Evolutionary conservation across 352 stramenopile genomes (phyloP).

Genomic region (Phytophthora sp.): DNA sequence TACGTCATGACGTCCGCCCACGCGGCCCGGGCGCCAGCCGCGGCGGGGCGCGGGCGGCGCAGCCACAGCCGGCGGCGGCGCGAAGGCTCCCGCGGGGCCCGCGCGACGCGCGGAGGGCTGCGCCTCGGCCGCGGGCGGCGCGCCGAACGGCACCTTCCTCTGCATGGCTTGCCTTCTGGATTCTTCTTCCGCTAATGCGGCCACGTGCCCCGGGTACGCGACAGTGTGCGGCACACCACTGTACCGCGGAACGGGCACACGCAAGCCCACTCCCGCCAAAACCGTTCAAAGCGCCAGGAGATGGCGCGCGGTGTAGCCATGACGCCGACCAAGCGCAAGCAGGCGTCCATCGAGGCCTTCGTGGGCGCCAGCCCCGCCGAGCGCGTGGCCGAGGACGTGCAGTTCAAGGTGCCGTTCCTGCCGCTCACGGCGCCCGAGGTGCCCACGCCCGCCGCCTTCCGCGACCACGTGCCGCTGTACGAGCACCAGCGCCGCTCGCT

Average conservation of each 20-base stretch:
- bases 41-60: constrained; percentile 12
- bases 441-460: constrained; percentile 64
- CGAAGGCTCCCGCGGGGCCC: neutral
- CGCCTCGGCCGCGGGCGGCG: constrained; percentile 8
- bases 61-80: constrained; percentile 11
- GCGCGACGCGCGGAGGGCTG: constrained; percentile 13
- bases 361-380: constrained; percentile 37
- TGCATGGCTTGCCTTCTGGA: constrained; percentile 26
- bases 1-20: constrained; percentile 42
- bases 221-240: neutral
- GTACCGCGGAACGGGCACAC: neutral
- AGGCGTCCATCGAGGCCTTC: constrained; percentile 67
- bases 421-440: constrained; percentile 71
- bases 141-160: constrained; percentile 30
- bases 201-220: no score
- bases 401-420: constrained; percentile 87
- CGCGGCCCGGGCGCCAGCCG: constrained; percentile 34
- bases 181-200: constrained; percentile 1
- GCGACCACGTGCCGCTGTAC: constrained; percentile 60
- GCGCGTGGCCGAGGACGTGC: constrained; percentile 59
- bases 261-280: constrained; percentile 2
- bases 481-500: constrained; percentile 84
- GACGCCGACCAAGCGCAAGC: constrained; percentile 32
- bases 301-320: neutral
- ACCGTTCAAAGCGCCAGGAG: neutral